phyloP scores from a whole-genome alignment of 2,329 filamentous ascomycete species.

The Fusarium xylarioides region DNA sequence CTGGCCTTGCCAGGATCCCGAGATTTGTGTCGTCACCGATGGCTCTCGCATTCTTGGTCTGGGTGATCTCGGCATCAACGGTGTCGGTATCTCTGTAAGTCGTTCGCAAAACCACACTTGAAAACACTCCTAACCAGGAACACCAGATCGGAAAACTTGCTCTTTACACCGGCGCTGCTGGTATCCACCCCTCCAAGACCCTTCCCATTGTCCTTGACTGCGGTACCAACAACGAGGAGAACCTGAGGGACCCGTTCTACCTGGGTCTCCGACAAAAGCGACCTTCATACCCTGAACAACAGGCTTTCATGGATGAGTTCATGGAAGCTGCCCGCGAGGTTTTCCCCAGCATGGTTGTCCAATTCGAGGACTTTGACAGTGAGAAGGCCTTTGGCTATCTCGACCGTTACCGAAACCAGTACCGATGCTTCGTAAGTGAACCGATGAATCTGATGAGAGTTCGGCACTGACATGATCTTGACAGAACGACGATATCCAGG shows the following conservation, averaged over 20 bases:
- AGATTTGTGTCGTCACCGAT: conserved; percentile 97
- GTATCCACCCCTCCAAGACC: conserved; percentile 89
- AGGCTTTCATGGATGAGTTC: conserved; percentile 95
- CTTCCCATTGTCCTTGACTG: conserved; percentile 75
- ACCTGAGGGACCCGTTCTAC: conserved; percentile 79
- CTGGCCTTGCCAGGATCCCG: conserved; percentile 88
- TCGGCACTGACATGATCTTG: conserved; percentile 19
- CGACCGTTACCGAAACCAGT: conserved; percentile 84
- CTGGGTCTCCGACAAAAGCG: conserved; percentile 88
- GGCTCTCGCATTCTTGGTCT: conserved; percentile 92
- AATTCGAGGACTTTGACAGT: conserved; percentile 98
- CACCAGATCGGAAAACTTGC: conserved; percentile 86
- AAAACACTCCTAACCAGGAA: conserved; percentile 30
- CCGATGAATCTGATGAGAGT: not conserved
- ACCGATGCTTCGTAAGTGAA: conserved; percentile 79
- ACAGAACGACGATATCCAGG: conserved; percentile 93
- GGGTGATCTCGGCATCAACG: conserved; percentile 94
- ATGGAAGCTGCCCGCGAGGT: conserved; percentile 89
- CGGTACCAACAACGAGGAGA: conserved; percentile 72
- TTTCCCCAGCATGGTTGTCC: conserved; percentile 75
- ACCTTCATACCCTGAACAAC: conserved; percentile 78
- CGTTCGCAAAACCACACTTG: not conserved
- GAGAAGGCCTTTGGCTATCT: conserved; percentile 90
- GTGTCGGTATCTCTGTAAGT: conserved; percentile 92
- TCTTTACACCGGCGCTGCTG: conserved; percentile 93